Evolutionary conservation across 345 rosid species (phyloP).

Genomic region (Acer negundo): DNA sequence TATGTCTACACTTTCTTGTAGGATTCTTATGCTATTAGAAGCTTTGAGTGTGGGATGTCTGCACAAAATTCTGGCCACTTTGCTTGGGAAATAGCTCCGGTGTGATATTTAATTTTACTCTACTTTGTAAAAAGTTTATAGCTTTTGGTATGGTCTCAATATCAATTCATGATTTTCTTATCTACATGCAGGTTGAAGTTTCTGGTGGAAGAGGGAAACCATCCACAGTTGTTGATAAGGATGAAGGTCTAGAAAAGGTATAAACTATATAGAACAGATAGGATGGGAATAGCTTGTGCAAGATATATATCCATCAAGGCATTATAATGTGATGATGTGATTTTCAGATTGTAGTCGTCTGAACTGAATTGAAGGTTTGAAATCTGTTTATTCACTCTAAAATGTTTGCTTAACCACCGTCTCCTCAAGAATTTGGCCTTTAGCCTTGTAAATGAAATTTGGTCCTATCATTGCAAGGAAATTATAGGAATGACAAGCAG

Average conservation of each 20-base stretch:
- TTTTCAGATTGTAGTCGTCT: background rate
- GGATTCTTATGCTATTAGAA: conserved; percentile 85
- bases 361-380: conserved; percentile 1
- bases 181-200: conserved; percentile 69
- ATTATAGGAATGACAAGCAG: background rate
- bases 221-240: conserved; percentile 58
- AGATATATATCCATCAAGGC: background rate
- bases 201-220: conserved; percentile 82
- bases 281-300: conserved; percentile 1
- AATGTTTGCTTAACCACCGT: background rate
- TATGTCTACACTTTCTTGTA: conserved; percentile 26
- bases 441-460: background rate
- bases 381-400: background rate
- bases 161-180: conserved; percentile 22
- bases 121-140: conserved; percentile 4
- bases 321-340: background rate
- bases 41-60: conserved; percentile 81
- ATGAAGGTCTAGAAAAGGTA: conserved; percentile 90
- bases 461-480: background rate
- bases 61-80: conserved; percentile 73
- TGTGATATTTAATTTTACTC: conserved; percentile 29
- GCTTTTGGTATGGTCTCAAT: background rate
- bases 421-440: background rate
- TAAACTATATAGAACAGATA: conserved; percentile 7
- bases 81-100: conserved; percentile 88